Base-by-base conservation (phyloP, 2,329 filamentous ascomycete species). In the Aspergillus novofumigatus region DNA sequence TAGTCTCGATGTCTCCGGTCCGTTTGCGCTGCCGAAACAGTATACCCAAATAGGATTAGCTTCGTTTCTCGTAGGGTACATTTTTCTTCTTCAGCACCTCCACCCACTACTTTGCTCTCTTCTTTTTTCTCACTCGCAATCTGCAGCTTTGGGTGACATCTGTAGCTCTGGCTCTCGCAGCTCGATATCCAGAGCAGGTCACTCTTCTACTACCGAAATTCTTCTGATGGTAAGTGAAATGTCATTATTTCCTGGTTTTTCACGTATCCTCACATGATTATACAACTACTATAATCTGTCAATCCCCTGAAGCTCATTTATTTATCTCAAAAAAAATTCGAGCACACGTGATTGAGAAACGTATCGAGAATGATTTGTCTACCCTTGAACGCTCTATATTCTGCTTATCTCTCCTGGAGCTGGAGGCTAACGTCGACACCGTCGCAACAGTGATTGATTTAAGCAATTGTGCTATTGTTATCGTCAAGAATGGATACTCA, bases 271-370 rank as follows among this genome's bases (percentile, higher is more conserved):
- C 69, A 74, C 72, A 89, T 89, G 87, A 89, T 86, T 85, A 85
- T 77, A 80, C 71, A 77, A 77, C 78, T 78, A 75, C 75, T 65
- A 75, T 79, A 85, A 90, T 91, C 88, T 91, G 88, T 91, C 88
- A 91, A 90, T 91, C 88, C 86, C 81, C 88, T 89, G 87, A 90
- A 78, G 78, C 78, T 77, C 73, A 65, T 58, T 67, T 66, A 66
- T 66, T 65, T 65, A 73, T 72, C 67, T 74, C 67, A 70, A 61
- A 54, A 67, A 66, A 67, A 17, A 17, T 52, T 52, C 59, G 72
- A 73, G 72, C 69, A 72, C 60, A 64, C 61, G 69, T 73, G 71
- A 75, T 65, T 76, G 75, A 77, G 73, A 75, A 77, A 75, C 62
- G 73, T 76, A 76, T 70, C 66, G 54, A 68, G 65, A 71, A 74